These are phyloP conservation scores for Vitis hybrid DNA, from an alignment of 177 flowering plant genomes.

Conservation along the genomic window DNA sequence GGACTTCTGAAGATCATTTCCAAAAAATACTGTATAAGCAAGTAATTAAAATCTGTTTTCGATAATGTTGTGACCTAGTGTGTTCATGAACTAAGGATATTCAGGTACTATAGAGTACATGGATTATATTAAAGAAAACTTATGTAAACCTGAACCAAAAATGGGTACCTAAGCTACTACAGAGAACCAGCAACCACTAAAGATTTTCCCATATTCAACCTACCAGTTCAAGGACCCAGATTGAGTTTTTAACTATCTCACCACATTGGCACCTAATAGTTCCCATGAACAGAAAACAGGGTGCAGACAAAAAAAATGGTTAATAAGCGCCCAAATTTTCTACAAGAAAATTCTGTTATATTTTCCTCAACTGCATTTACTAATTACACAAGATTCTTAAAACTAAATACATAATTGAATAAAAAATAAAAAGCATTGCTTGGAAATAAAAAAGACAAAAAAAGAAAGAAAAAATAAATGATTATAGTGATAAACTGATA, in stretches of 20 bases:
- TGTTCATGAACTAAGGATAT: too few species aligned
- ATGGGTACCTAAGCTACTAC: background rate
- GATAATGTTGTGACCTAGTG: too few species aligned
- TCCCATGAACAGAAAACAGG: background rate
- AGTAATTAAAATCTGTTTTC: too few species aligned
- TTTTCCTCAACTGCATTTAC: background rate
- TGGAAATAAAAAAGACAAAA: background rate
- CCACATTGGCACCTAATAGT: background rate
- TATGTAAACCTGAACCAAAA: background rate
- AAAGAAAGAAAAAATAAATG: too few species aligned
- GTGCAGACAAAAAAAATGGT: background rate
- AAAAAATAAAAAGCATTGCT: background rate
- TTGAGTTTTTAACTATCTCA: background rate
- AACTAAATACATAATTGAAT: background rate
- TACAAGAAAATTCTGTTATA: background rate
- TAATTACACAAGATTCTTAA: background rate
- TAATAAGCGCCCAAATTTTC: background rate
- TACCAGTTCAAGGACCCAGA: background rate
- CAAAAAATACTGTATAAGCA: too few species aligned
- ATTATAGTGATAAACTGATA: too few species aligned
- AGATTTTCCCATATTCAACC: too few species aligned
- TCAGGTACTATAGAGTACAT: background rate
- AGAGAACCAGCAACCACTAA: too few species aligned
- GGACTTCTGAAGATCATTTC: too few species aligned
- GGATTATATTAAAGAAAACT: background rate